These are phyloP conservation scores for Populus hybrid DNA, from an alignment of 441 rosid genomes.

Conservation along the genomic window DNA sequence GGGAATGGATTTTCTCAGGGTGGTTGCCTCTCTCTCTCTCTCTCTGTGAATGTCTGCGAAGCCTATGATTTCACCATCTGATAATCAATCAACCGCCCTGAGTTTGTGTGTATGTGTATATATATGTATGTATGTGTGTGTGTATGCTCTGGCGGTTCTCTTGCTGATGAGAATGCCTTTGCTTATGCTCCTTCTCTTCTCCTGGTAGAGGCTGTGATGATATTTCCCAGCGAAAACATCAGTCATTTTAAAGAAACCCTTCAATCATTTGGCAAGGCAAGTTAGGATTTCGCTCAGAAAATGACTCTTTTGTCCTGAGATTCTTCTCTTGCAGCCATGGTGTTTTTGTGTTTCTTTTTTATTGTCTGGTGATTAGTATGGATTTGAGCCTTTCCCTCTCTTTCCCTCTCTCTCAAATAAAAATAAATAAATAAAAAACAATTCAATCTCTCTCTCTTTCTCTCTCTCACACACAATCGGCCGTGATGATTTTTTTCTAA, in stretches of 20 bases:
- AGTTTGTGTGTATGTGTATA: too few relatives aligned
- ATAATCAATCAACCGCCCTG: background rate
- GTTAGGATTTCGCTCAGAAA: background rate
- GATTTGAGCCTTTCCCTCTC: slow-evolving; percentile 2
- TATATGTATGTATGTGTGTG: background rate
- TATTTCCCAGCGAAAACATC: background rate
- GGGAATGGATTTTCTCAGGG: background rate
- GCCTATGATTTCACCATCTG: slow-evolving; percentile 19
- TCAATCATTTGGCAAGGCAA: background rate
- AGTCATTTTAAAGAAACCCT: background rate
- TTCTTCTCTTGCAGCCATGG: background rate
- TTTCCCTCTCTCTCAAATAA: too few relatives aligned
- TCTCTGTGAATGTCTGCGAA: slow-evolving; percentile 10
- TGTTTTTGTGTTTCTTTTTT: background rate
- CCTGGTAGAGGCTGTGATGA: background rate
- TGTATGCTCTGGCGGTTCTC: too few relatives aligned
- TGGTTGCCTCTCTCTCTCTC: background rate
- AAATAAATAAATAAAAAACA: too few relatives aligned
- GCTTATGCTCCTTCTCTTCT: background rate
- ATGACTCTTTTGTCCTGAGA: background rate
- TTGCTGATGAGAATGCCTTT: too few relatives aligned
- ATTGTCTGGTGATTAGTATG: background rate
- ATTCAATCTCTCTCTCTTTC: too few relatives aligned
- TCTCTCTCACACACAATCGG: too few relatives aligned
- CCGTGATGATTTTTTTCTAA: too few relatives aligned